Base-by-base conservation (phyloP, 2,329 filamentous ascomycete species). In the Xylariaceae sp. region DNA sequence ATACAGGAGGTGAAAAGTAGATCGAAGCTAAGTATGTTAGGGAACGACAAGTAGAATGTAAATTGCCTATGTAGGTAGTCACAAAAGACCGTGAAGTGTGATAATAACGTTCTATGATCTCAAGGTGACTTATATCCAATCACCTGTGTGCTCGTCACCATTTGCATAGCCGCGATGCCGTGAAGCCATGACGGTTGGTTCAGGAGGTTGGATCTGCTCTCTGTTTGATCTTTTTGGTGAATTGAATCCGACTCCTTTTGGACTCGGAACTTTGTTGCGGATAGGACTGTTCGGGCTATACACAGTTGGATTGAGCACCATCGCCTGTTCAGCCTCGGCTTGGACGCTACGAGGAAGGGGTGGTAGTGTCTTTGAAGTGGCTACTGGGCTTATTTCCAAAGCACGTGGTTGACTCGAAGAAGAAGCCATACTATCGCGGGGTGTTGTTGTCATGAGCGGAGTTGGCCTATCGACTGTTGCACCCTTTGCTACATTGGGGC, bases 271-370 rank as follows among this genome's bases (percentile, higher is more conserved):
- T 55, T 68, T 73, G n/a, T 59, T 53, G 49, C 64, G 69, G 10
- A 62, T 65, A 10, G 68, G 62, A 45, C 66, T 72, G 18, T 68
- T 62, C 0, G 76, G 75, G 48, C 68, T 72, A 61, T 83, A 83
- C 5, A 82, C 76, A 1, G 72, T 69, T 2, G 80, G 75, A 49
- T 72, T 80, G 2, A 82, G 67, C 1, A 70, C 75, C 18, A 67
- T 64, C 30, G 69, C 58, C 11, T 66, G 62, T 3, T 66, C 61
- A 4, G 47, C 38, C 32, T 63, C 57, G 39, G 45, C 44, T 30
- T 54, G 45, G 36, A 43, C 32, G 35, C 55, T 45, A n/a, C 33
- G 56, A 12, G 72, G 70, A 6, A 71, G 65, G 0, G 72, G 66
- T 9, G 73, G 71, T 3, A 73, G 60, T 2, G 68, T 58, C 48